Conservation (phyloP, 73 alveolate species). For the Symbiodinium natans region DNA sequence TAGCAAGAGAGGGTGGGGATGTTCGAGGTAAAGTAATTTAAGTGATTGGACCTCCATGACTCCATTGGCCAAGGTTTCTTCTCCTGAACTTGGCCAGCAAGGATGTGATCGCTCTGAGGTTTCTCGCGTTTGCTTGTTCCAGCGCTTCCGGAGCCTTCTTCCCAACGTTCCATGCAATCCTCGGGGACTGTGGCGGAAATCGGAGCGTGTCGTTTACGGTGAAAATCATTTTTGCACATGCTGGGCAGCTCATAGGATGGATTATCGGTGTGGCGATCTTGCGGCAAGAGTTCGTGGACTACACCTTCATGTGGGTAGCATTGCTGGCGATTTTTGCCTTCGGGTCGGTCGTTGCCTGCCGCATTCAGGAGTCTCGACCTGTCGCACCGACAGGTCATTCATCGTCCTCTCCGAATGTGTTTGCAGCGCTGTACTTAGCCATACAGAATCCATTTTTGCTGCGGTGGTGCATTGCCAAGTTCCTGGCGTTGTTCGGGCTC, state of each 20-base stretch:
- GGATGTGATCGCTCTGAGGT: not conserved
- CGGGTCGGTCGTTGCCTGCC: not conserved
- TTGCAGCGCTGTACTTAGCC: not conserved
- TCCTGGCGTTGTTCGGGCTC: slow-evolving; percentile 1
- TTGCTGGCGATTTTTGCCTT: not conserved
- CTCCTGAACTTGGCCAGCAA: not conserved
- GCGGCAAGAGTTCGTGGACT: slow-evolving; percentile 19
- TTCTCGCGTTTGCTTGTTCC: not conserved
- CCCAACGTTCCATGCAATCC: slow-evolving; percentile 8
- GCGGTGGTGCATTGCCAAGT: slow-evolving; percentile 16
- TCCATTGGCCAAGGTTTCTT: not conserved
- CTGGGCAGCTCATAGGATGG: slow-evolving; percentile 2
- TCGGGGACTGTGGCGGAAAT: not conserved
- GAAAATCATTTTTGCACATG: not conserved
- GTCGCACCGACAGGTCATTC: not conserved
- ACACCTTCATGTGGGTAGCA: not conserved
- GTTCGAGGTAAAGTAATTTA: too few relatives aligned
- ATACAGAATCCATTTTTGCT: not conserved
- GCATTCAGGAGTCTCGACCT: not conserved
- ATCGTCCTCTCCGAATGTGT: not conserved
- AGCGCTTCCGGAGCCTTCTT: not conserved
- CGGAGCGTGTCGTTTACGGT: slow-evolving; percentile 5
- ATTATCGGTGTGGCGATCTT: not conserved
- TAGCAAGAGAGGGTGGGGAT: too few relatives aligned
- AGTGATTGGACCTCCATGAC: too few relatives aligned